Evolutionary conservation across 345 rosid genomes (phyloP), one percentile per base, ranked within the genome.

Genomic region (Nasturtium officinale): DNA sequence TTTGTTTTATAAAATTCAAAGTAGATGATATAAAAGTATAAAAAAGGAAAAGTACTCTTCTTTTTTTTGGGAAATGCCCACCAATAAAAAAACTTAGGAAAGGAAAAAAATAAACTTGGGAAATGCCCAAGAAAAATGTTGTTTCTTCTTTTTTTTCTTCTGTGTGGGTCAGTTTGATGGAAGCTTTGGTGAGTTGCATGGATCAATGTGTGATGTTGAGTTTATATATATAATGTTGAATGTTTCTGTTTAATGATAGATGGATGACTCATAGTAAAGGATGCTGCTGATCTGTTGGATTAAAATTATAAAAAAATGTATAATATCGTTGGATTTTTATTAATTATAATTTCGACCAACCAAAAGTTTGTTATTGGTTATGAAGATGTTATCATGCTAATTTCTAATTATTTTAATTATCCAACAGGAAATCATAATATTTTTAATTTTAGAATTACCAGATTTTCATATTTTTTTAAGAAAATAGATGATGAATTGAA

Each of bases 101-200:
- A 77, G 50, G 76, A 77, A 71, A 71, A 63, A 71, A 70, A 56
- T 63, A 37, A 77, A 77, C 80, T 71, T 77, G 80, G 80, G 80
- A 65, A 54, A 30, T 58, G 42, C 73, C 80, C 80, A 71, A 77
- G 80, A 77, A 77, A 77, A 69, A 69, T 6, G n/a, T 13, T 20
- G 40, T 71, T 57, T 65, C 55, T 77, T 50, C 72, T 65, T 64
- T 61, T 64, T 33, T 52, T 28, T 61, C 17, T 77, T 65, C 38
- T 40, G 9, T 38, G 67, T 28, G 67, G 16, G 72, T 54, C 67
- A 45, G 29, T 65, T 40, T 63, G 61, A 76, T 69, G 43, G 58
- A 69, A 35, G 57, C 35, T 21, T 46, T 38, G 29, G 20, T 15
- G 65, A 62, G 67, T 70, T 78, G 78, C 65, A 66, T 62, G 71